These are phyloP conservation scores for Gyrodon lividus DNA, from an alignment of 768 basidiomycete genomes.

Conservation along the genomic window DNA sequence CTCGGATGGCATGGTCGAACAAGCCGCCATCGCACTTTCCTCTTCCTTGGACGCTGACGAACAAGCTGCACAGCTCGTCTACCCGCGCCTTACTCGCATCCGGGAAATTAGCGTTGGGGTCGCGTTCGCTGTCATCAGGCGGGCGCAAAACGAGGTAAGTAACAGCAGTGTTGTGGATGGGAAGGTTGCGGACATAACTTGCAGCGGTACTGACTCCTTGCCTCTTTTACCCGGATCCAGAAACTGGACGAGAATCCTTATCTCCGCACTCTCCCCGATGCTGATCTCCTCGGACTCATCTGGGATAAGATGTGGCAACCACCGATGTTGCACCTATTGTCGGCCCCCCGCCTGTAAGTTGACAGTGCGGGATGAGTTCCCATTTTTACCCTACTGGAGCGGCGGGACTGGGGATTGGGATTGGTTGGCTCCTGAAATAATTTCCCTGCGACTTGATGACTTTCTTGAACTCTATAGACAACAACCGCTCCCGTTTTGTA, in stretches of 20 bases:
- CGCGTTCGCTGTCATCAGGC: conserved; percentile 59
- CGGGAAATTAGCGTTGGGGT: conserved; percentile 64
- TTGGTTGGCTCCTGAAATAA: neutral
- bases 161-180: too few species aligned
- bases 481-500: neutral
- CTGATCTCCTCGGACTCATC: conserved; percentile 47
- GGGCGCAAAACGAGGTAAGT: conserved; percentile 63
- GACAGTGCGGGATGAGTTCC: neutral
- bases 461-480: neutral
- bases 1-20: conserved; percentile 70
- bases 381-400: neutral
- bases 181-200: neutral
- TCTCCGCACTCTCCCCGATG: conserved; percentile 48
- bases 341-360: conserved; percentile 18
- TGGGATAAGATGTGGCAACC: conserved; percentile 60
- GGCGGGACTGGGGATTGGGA: neutral
- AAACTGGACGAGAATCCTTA: conserved; percentile 45
- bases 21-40: conserved; percentile 59
- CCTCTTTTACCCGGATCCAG: conserved; percentile 23
- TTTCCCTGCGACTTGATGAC: too few species aligned
- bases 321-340: neutral
- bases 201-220: neutral
- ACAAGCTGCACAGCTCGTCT: conserved; percentile 52
- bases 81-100: conserved; percentile 66
- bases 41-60: conserved; percentile 58